Evolutionary conservation across 208 protist species (phyloP), one percentile per base, ranked within the genome.

Genomic region (Trypanosoma rangeli): DNA sequence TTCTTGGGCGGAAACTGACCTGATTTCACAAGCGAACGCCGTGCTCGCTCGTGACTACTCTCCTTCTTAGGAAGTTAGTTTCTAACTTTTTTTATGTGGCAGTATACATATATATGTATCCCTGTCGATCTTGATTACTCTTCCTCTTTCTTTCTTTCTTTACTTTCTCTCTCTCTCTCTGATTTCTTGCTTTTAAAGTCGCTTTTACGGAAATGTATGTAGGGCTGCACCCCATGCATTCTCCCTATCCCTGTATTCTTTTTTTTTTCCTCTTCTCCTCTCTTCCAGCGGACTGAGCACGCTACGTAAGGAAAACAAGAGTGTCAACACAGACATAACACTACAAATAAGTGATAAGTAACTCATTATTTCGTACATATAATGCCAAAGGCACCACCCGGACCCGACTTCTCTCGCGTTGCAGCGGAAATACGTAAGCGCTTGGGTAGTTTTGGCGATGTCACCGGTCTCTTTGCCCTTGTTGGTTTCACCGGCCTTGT

Each of bases 351-450:
- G 49, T 35, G 54, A 5, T 52, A 54, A 54, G 28, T 46, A 26
- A 61, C 22, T 24, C 44, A 61, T 46, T 28, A 26, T 53, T 53
- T 53, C 0, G 7, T 26, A 28, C 28, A n/a, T 33, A 77, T 84
- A 68, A 82, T 88, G 42, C 73, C 86, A 13, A 89, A 91, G 70
- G 70, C 70, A 55, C 89, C 90, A 29, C 88, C 88, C 58, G 72
- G 60, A 31, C 91, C 91, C 4, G 91, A 96, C 69, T 94, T 96
- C 61, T 81, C 80, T 31, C 80, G 86, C 24, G 59, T 96, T 29
- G 85, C 85, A 31, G 75, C 80, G 5, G 83, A 90, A 64, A 78
- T 77, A 20, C 85, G 91, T 24, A 89, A 82, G 68, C 68, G 53
- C 33, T 68, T 94, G 59, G 84, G 84, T 24, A 85, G 78, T n/a